Base-by-base conservation (phyloP, 2,329 filamentous ascomycete species). In the Ophiostoma montium region DNA sequence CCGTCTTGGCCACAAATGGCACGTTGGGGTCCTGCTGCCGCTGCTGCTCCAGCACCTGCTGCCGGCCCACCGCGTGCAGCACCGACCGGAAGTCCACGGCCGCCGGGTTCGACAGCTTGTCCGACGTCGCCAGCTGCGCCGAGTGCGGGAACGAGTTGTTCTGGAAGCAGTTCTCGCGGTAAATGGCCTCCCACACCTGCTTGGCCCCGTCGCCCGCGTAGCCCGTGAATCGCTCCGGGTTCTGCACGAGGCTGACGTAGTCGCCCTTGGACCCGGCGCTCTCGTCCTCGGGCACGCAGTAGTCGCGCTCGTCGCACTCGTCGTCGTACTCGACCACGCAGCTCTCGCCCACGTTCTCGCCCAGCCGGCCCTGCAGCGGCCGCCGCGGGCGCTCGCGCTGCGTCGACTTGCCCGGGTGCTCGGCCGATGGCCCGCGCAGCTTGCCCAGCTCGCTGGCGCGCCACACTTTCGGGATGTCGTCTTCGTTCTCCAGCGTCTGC, bases 301-400 rank as follows among this genome's bases (percentile, higher is more conserved):
- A 98, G 63, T 98, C 92, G 56, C 92, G 78, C 57, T 95, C 85
- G 67, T 96, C 90, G 65, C 88, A 95, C 65, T 95, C 90, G 60
- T 95, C 90, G 60, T 96, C 90, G 35, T 94, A 94, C 67, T 98
- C 92, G 16, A 96, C 82, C 42, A 98, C 88, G 63, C 92, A 98
- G 64, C 86, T 95, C 69, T 98, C 92, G 47, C 86, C 88, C 0
- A 95, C 90, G 50, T 82, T 70, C 47, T 89, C 86, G 43, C 92
- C 92, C 9, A 98, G 67, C 58, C 81, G 75, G 15, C 90, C 90
- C 57, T 87, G 80, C 7, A 96, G 69, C 18, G 92, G 92, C 50
- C 78, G 75, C 57, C 84, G 67, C 3, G 79, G 80, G 45, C 82
- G 71, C 61, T 88, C 80, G 58, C 73, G 72, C 60, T 89, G 86